phyloP scores from a whole-genome alignment of 352 stramenopile species.

The Globisporangium irregulare region DNA sequence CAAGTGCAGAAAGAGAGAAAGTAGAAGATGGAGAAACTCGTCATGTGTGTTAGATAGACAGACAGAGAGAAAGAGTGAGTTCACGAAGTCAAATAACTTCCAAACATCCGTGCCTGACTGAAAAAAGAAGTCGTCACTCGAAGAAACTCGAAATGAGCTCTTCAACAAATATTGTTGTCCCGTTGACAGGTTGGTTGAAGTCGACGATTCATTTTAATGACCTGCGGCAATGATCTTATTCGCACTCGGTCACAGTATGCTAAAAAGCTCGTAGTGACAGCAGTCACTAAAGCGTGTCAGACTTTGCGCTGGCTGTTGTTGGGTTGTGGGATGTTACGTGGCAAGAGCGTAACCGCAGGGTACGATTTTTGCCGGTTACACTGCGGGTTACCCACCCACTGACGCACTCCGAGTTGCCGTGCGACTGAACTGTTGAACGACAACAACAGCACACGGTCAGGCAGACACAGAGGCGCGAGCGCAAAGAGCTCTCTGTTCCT shows the following conservation, averaged over 20 bases:
- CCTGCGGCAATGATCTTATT: background rate
- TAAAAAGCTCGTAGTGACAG: no score
- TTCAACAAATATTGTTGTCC: background rate
- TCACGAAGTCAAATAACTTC: background rate
- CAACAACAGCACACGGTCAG: background rate
- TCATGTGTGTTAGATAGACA: background rate
- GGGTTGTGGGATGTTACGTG: background rate
- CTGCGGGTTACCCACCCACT: background rate
- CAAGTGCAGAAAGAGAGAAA: background rate
- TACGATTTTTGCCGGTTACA: background rate
- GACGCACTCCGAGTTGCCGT: conserved; percentile 2
- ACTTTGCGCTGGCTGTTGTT: background rate
- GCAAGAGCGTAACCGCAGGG: background rate
- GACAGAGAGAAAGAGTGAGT: background rate
- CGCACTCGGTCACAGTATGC: background rate
- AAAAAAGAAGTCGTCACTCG: background rate
- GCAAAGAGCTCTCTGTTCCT: background rate
- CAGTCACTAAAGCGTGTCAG: background rate
- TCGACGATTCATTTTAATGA: background rate
- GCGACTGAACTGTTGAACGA: conserved; percentile 9
- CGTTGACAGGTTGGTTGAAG: background rate
- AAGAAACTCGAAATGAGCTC: background rate
- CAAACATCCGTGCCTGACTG: background rate
- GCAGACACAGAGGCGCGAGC: background rate
- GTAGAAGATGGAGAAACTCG: conserved; percentile 2